phyloP scores from a whole-genome alignment of 2,329 filamentous ascomycete species.

The Uncinocarpus reesii region DNA sequence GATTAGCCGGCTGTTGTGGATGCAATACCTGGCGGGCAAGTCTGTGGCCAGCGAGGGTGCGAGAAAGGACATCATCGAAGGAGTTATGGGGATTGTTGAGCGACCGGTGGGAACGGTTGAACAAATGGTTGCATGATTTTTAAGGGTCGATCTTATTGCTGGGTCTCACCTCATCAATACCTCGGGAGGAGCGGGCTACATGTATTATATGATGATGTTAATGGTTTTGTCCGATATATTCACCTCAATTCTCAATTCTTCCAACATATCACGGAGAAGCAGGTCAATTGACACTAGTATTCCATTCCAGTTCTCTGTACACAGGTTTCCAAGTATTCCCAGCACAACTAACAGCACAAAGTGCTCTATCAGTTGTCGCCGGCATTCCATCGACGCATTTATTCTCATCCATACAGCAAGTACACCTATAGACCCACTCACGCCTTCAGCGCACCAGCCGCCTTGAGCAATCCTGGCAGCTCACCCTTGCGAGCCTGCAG shows the following conservation, averaged over 20 bases:
- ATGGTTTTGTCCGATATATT: too few species aligned
- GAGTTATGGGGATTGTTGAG: constrained; percentile 78
- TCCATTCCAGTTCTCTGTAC: too few species aligned
- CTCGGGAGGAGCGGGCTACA: not conserved
- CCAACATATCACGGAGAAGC: too few species aligned
- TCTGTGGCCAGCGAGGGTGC: constrained; percentile 78
- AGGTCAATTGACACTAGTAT: too few species aligned
- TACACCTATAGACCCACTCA: constrained; percentile 3
- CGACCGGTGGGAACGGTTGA: constrained; percentile 79
- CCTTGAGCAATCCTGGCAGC: constrained; percentile 54
- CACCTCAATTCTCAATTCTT: too few species aligned
- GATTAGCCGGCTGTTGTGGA: constrained; percentile 70
- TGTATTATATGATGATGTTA: too few species aligned
- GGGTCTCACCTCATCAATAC: not conserved
- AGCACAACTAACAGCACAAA: too few species aligned
- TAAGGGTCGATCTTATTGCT: not conserved
- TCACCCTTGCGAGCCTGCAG: constrained; percentile 57
- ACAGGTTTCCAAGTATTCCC: too few species aligned
- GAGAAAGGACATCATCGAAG: constrained; percentile 71
- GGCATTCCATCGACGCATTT: not conserved
- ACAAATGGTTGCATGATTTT: constrained; percentile 50
- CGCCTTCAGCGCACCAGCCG: constrained; percentile 50
- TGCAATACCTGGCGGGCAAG: constrained; percentile 78
- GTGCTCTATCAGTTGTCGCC: too few species aligned
- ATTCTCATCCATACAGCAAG: too few species aligned